Percentiles rank a stretch among this genome's conserved stretches.
Conservation (phyloP, 805 yeast genomes). For the Allodekkera sacchari region DNA sequence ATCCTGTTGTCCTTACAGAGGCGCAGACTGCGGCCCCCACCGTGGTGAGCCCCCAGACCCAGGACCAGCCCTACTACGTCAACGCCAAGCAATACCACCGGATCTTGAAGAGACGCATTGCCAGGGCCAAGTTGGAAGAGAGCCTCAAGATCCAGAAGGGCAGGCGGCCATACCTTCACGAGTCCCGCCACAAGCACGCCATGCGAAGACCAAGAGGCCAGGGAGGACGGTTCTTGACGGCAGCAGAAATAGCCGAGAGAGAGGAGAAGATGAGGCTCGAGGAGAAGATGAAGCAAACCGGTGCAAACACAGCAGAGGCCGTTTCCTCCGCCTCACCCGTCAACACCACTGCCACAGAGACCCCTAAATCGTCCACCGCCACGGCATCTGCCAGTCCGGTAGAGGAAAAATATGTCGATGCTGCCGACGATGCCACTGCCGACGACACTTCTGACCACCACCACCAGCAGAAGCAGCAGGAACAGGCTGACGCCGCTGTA, state of each 20-base stretch:
- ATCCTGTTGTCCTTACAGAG: too few species aligned
- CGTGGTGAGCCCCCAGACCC: too few species aligned
- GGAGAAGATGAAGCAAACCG: slow-evolving; percentile 9
- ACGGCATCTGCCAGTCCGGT: too few species aligned
- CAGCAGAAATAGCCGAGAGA: slow-evolving; percentile 77
- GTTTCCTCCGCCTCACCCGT: neutral
- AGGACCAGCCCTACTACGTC: slow-evolving; percentile 91
- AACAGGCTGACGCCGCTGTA: too few species aligned
- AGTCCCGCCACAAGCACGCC: slow-evolving; percentile 96
- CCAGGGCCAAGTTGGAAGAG: slow-evolving; percentile 90
- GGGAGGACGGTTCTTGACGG: slow-evolving; percentile 94
- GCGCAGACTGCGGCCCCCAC: too few species aligned
- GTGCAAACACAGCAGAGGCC: slow-evolving; percentile 1
- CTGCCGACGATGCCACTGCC: too few species aligned
- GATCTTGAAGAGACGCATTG: slow-evolving; percentile 84
- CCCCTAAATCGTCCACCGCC: too few species aligned
- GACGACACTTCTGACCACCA: too few species aligned
- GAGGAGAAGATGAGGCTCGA: slow-evolving; percentile 33
- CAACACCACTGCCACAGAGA: too few species aligned
- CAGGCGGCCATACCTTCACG: slow-evolving; percentile 90
- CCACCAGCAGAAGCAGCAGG: too few species aligned
- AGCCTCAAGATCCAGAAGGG: slow-evolving; percentile 79
- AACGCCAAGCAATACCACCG: slow-evolving; percentile 97
- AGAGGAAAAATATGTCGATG: too few species aligned
- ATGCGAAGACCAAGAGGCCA: slow-evolving; percentile 99